Evolutionary conservation across 495 filamentous ascomycete genomes (phyloP).

Genomic region (Collariella sp.): DNA sequence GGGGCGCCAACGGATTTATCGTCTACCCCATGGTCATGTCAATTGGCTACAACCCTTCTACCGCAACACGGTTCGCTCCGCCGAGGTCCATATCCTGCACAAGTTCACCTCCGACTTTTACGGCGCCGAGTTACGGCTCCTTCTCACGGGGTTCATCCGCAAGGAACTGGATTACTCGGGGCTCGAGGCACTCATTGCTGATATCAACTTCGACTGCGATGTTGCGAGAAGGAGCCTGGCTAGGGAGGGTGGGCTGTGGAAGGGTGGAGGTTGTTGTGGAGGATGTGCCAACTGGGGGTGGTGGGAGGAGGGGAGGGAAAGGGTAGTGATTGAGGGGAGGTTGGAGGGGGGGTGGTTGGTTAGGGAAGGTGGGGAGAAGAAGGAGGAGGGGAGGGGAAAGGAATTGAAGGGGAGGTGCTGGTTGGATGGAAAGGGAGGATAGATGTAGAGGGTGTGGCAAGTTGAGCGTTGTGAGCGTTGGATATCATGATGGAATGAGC

Average conservation of each 20-base stretch:
- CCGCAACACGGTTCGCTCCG: constrained; percentile 70
- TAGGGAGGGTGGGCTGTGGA: constrained; percentile 51
- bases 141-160: constrained; percentile 79
- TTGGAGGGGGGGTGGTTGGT: constrained; percentile 37
- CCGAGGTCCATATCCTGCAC: constrained; percentile 90
- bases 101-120: constrained; percentile 74
- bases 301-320: constrained; percentile 26
- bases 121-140: constrained; percentile 61
- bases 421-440: neutral
- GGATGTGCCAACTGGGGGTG: too few species aligned
- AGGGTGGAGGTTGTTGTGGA: neutral
- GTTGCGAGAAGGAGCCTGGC: constrained; percentile 68
- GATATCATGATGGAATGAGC: neutral
- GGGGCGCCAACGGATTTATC: constrained; percentile 1
- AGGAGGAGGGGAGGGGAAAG: neutral
- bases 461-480: neutral
- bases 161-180: constrained; percentile 82
- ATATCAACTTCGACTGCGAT: constrained; percentile 81
- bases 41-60: constrained; percentile 94
- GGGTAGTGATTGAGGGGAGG: constrained; percentile 22
- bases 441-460: neutral
- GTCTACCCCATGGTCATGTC: constrained; percentile 85
- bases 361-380: constrained; percentile 6
- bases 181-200: constrained; percentile 72
- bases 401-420: neutral